Base-by-base conservation (phyloP, 495 filamentous ascomycete species). In the Trichoderma parareesei region DNA sequence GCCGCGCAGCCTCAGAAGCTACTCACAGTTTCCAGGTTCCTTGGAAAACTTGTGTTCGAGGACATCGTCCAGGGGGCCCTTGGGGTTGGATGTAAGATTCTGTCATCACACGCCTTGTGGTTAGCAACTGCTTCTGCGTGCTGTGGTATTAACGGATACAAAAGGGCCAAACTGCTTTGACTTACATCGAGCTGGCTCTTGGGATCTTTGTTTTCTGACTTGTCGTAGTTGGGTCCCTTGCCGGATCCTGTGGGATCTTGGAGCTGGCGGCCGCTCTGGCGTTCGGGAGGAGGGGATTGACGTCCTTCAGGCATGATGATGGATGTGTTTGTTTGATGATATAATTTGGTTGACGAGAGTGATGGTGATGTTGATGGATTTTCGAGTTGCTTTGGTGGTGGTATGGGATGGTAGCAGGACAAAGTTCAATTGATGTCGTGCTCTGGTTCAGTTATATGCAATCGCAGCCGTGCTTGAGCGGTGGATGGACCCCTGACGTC, bases 241-340 rank as follows among this genome's bases (percentile, higher is more conserved):
- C 90, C 87, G 53, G 78, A 76, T 42, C 76, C 84, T 0, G 81
- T 79, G 3, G 80, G 69, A 6, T 84, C 85, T 44, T 79, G 72
- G 59, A 84, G 77, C 75, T 97, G 93, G 40, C 77, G 73, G 63
- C 81, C 84, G n/a, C 81, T 72, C 72, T 90, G 88, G 61, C 69
- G 61, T 77, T 92, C 88, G 9, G 90, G 91, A 18, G 85, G 77
- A 14, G 93, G 93, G 10, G 93, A 98, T 73, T 97, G 86, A 69
- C 87, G 88, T 74, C 91, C 90, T 70, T 80, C 69, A 55, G 63
- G 48, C 48, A 60, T 60, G 35, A 43, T 65, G 48, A 41, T 14
- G 27, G 27, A 27, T 27, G 27, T 27, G 27, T 27, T 2, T 27
- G 27, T 27, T 27, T 38, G 60, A n/a, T 40, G n/a, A 20, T n/a